Evolutionary conservation across 1,139 yeast species (phyloP), one percentile per base, ranked within the genome.

Genomic region (Arxiozyma slooffiae): DNA sequence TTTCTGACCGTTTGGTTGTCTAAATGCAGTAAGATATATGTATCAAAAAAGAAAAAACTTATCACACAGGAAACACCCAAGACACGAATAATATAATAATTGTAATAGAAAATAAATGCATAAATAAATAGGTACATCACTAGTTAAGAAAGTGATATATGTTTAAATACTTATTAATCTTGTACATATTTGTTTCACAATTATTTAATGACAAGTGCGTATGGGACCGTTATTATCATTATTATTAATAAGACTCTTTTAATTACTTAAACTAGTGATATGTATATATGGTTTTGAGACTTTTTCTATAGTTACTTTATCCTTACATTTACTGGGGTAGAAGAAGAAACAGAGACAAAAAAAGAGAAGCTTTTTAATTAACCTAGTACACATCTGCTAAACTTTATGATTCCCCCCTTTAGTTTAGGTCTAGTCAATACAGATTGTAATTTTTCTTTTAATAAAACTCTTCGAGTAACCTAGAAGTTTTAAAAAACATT

Each of bases 1-100:
- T 54, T 53, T 80, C 55, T 86, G 90, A 2, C 76, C 85, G 0
- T 60, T 85, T 41, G 90, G 85, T 34, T 63, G 72, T 21, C 61
- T 81, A 16, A 81, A 85, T 42, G 89, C 86, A 49, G 60, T 14
- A 60, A 67, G 9, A 51, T 64, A 2, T 48, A 64, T 7, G 37
- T 61, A 20, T 57, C 66, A 20, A 64, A 54, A 47, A 16, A n/a
- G n/a, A n/a, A n/a, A 42, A 23, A 34, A 45, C 50, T 50, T 39
- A 24, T 26, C 47, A 18, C 49, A 26, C 22, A 39, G 41, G 37
- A 24, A 30, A 21, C 34, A 45, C 16, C 30, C 26, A 2, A 39
- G 41, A 38, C 37, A 42, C 20, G 38, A 43, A 9, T 45, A 24
- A n/a, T n/a, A n/a, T n/a, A n/a, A n/a, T n/a, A n/a, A n/a, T n/a